Evolutionary conservation across 2,329 filamentous ascomycete genomes (phyloP), one percentile per base, ranked within the genome.

Genomic region (Neonectria faginata): DNA sequence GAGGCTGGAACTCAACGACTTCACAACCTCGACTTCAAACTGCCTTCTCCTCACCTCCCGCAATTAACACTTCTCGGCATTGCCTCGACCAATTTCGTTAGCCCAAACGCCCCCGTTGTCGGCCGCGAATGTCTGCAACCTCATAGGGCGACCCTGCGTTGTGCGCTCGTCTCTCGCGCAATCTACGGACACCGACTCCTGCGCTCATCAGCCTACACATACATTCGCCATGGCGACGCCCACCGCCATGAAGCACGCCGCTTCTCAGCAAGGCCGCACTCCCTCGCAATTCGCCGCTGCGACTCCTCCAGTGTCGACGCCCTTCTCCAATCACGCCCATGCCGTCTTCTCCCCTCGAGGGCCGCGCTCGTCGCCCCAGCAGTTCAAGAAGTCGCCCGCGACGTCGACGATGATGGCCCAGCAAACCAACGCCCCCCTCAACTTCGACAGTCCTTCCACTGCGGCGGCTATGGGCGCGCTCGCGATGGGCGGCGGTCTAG

Each of bases 271-370:
- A 69, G 80, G 80, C 29, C 78, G 80, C 41, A 82, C 81, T 10
- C 80, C 83, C 45, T 88, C 85, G 14, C 85, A 87, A 69, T 76
- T 84, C 62, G 81, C 85, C 2, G 86, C 80, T 5, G 87, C 86
- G 3, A 90, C 88, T 6, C 89, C 89, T 14, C 88, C 88, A n/a
- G 88, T 89, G 25, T 90, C 88, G 39, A 91, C 88, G 2, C 88
- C 88, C 14, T 90, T 90, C 78, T 89, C 87, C 62, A 84, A 86
- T 41, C 81, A 84, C 47, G 82, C 83, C 2, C 83, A 86, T 56
- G 82, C 84, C n/a, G 86, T 84, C 39, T 87, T 90, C 73, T 89
- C 88, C 2, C 88, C 88, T 4, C 82, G 80, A 29, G 87, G 83
- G 33, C 84, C 81, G 10, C 82, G 84, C 55, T 89, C 87, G 9